Percentiles rank a stretch among this genome's conserved stretches.
phyloP scores from a whole-genome alignment of 768 basidiomycete species.

The Trametes villosa region DNA sequence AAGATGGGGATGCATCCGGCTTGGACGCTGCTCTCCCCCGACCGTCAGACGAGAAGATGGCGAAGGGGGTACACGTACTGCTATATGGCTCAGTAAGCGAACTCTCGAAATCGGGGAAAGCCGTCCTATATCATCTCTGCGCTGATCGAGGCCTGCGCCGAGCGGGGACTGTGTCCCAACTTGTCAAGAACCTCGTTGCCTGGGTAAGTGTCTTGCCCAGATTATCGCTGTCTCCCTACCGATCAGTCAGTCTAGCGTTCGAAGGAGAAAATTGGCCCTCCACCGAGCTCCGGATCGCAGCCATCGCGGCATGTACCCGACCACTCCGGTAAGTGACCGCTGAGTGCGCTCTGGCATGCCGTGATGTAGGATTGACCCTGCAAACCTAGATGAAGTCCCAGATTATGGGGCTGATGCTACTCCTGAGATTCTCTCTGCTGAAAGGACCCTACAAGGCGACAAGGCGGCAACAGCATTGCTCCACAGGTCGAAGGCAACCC shows the following conservation, averaged over 20 bases:
- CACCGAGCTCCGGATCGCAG: too few relatives aligned
- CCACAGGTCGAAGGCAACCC: neutral
- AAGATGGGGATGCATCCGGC: conserved; percentile 27
- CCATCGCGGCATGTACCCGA: too few relatives aligned
- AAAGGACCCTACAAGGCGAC: neutral
- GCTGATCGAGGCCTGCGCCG: conserved; percentile 4
- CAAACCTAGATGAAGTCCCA: too few relatives aligned
- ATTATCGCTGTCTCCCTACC: too few relatives aligned
- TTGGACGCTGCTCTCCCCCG: neutral
- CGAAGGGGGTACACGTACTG: conserved; percentile 2
- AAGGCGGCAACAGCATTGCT: neutral
- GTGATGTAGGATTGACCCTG: neutral
- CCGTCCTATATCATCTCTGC: conserved; percentile 20
- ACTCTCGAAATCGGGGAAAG: neutral
- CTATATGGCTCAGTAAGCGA: neutral
- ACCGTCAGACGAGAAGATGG: neutral
- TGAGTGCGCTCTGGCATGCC: too few relatives aligned
- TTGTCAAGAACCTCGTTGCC: conserved; percentile 1
- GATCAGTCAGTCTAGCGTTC: neutral
- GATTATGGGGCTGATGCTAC: neutral
- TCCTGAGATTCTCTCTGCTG: neutral
- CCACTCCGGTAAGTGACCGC: too few relatives aligned
- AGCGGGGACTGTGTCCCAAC: conserved; percentile 8
- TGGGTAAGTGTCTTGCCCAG: conserved; percentile 12
- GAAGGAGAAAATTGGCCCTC: too few relatives aligned